phyloP scores from a whole-genome alignment of 164 flowering plant genomes.

The Vitis riparia region DNA sequence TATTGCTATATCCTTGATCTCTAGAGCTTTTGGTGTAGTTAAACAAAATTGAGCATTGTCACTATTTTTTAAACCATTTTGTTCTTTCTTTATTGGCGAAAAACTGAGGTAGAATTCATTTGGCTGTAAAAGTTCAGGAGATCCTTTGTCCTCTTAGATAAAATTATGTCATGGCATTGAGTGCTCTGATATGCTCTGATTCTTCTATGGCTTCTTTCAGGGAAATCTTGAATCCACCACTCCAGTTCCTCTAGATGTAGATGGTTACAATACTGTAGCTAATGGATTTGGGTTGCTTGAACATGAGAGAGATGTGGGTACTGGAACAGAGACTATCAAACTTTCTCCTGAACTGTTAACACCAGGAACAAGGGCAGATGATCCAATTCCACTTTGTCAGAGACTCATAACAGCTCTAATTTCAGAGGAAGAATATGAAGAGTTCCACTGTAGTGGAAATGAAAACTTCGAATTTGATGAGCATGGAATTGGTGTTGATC shows the following conservation, averaged over 20 bases:
- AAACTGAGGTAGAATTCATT: neutral
- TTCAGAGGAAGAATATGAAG: slow-evolving; percentile 54
- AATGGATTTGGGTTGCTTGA: slow-evolving; percentile 38
- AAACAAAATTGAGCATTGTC: neutral
- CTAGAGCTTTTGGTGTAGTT: too few relatives aligned
- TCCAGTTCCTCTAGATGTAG: slow-evolving; percentile 22
- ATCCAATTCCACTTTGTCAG: slow-evolving; percentile 53
- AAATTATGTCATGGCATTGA: neutral
- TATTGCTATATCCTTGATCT: too few relatives aligned
- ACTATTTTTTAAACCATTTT: neutral
- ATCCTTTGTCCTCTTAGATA: neutral
- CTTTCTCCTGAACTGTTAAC: slow-evolving; percentile 28
- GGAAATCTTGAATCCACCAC: slow-evolving; percentile 30
- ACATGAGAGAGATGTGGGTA: slow-evolving; percentile 21
- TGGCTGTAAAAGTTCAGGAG: neutral
- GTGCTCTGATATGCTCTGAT: neutral
- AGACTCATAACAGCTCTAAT: slow-evolving; percentile 73
- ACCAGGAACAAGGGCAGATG: slow-evolving; percentile 17
- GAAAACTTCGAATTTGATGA: slow-evolving; percentile 40
- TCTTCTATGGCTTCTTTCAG: slow-evolving; percentile 26
- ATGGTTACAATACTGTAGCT: slow-evolving; percentile 22
- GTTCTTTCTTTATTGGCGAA: neutral
- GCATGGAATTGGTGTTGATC: slow-evolving; percentile 42
- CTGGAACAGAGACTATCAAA: slow-evolving; percentile 24
- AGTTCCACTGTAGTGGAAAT: slow-evolving; percentile 24